These are phyloP conservation scores for Baorangia bicolor DNA, from an alignment of 768 basidiomycete genomes.

Conservation along the genomic window DNA sequence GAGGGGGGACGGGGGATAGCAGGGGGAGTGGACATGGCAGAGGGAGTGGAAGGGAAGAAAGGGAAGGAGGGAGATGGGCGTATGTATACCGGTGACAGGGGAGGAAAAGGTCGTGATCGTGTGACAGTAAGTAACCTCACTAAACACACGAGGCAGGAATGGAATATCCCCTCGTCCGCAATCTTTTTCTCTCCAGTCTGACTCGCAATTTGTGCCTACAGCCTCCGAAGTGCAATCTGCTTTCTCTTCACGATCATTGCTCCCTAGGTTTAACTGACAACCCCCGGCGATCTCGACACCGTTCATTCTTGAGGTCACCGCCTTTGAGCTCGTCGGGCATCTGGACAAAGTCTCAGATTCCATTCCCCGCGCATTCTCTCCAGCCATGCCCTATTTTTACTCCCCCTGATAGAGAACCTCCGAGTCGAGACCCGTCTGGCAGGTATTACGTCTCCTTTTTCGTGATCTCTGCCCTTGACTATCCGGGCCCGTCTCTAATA, in stretches of 20 bases:
- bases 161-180: neutral
- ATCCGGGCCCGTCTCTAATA: neutral
- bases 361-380: neutral
- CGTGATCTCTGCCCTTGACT: neutral
- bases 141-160: conserved; percentile 14
- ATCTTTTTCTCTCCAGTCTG: neutral
- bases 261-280: too few relatives aligned
- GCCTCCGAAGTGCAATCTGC: too few relatives aligned
- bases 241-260: too few relatives aligned
- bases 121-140: conserved; percentile 21
- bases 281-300: neutral
- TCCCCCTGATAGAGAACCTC: too few relatives aligned
- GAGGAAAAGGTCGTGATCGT: conserved; percentile 28
- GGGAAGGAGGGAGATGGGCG: neutral
- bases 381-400: neutral
- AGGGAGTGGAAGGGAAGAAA: conserved; percentile 11
- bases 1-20: conserved; percentile 40
- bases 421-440: too few relatives aligned
- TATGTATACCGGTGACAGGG: conserved; percentile 26
- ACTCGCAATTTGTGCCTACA: neutral
- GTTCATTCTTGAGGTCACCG: neutral
- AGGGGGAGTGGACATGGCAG: conserved; percentile 12
- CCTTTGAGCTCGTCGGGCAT: neutral
- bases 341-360: neutral
- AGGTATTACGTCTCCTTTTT: too few relatives aligned